Base-by-base conservation (phyloP, 331 rosid genomes). In the Malus hybrid region DNA sequence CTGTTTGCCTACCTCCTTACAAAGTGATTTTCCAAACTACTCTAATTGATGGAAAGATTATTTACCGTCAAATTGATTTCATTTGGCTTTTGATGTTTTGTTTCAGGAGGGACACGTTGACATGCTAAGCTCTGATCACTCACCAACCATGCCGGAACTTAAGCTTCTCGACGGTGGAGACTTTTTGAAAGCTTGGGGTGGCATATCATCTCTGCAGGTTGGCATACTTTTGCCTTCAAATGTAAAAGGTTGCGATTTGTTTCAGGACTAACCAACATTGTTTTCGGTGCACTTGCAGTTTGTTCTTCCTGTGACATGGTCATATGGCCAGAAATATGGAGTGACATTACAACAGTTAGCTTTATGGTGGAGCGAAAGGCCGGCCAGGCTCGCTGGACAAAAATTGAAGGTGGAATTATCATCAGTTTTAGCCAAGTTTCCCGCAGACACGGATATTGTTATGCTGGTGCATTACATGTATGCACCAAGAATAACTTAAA, bases 131-230 rank as follows among this genome's bases (percentile, higher is more conserved):
- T 90, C 99, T 71, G 99, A 94, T 82, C 99, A 94, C 82, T 91
- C 97, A 36, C 96, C 97, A 6, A 87, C 97, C 6, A 59, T 77
- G 28, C 99, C 97, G 32, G 79, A 91, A 73, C 99, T 90, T 77
- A 94, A 94, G 91, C 95, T 85, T 66, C 89, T 86, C 61, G 80
- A 88, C 36, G 90, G 85, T 72, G 99, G 97, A 33, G 82, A 94
- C 83, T 90, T 94, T 81, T 81, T 94, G 80, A 94, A 19, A 83
- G 99, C 97, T 24, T 94, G 99, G 99, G 98, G 99, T 69, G 99
- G 99, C 76, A 81, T 94, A 78, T 94, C 97, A 1, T 82, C 95
- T 79, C 77, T 94, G 85, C 97, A 93, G 98, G 98, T 91, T 77
- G 31, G 83, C 56, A 73, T 54, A 27, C 44, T 2, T 59, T 68